Base-by-base conservation (phyloP, 345 rosid genomes). In the Eucalyptus sideroxylon region DNA sequence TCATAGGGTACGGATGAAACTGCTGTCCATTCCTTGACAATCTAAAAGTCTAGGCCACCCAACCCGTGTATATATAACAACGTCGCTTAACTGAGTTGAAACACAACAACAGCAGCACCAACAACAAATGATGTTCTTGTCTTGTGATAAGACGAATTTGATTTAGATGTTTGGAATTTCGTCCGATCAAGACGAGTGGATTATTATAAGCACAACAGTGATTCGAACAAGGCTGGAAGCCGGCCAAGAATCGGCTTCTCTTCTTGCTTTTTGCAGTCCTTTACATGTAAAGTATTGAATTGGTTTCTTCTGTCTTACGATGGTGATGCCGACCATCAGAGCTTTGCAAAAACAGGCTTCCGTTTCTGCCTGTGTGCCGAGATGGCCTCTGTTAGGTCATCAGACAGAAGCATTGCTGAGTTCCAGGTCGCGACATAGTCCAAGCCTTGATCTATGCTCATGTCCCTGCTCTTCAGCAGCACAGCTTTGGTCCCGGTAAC, bases 351-450 rank as follows among this genome's bases (percentile, higher is more conserved):
- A 86, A 91, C 89, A 47, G 99, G 95, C 83, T 92, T 93, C 87
- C 93, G 88, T 91, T 95, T 98, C 92, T 93, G 93, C 62, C 77
- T 23, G 23, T 90, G 91, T 5, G 99, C 96, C 13, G 93, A 91
- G 15, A 95, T 59, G 6, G 98, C 98, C 89, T 98, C 96, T 5
- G 30, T 91, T 30, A 95, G 92, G 91, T 98, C 99, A 37, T 94
- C 90, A 1, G 99, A 97, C 62, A 95, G 34, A 69, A 97, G 95
- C 98, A 96, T 94, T 10, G 94, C 94, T 2, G 98, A 94, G 92
- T 97, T 98, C 98, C 99, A 97, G 87, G 98, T 95, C 0, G 99
- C 97, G 5, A 95, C 95, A 40, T 96, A 97, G 90, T 98, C 99
- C 93, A 97, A 91, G 4, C 98, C 99, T 93, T 98, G 98, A 15